Percentiles rank a stretch among this genome's conserved stretches.
phyloP scores from a whole-genome alignment of 768 basidiomycete genomes.

The Artomyces pyxidatus region DNA sequence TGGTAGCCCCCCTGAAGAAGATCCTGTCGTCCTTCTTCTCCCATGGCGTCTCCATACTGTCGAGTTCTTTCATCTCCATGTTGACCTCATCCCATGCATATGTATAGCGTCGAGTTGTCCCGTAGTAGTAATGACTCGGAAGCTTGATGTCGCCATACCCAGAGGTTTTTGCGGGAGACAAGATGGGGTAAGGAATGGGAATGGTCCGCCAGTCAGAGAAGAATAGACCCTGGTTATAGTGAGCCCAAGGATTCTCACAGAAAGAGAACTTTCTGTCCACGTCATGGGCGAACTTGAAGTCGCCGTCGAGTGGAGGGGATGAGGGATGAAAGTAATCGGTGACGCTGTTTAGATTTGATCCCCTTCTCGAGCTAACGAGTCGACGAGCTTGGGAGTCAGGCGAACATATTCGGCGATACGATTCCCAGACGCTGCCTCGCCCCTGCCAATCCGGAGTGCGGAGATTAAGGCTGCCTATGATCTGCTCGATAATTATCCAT shows the following conservation, averaged over 20 bases:
- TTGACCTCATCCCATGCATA: slow-evolving; percentile 86
- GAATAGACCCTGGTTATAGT: slow-evolving; percentile 87
- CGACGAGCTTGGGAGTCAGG: slow-evolving; percentile 74
- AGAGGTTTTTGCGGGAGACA: slow-evolving; percentile 81
- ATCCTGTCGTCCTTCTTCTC: slow-evolving; percentile 78
- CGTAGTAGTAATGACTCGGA: slow-evolving; percentile 95
- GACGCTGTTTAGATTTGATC: slow-evolving; percentile 28
- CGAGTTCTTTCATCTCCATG: slow-evolving; percentile 63
- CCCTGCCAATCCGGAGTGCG: slow-evolving; percentile 83
- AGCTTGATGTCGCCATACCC: slow-evolving; percentile 90
- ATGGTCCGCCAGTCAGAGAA: slow-evolving; percentile 96
- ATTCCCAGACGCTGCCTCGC: slow-evolving; percentile 86
- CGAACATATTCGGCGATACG: slow-evolving; percentile 85
- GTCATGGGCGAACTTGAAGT: slow-evolving; percentile 54
- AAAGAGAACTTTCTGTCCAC: slow-evolving; percentile 69
- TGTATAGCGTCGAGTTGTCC: slow-evolving; percentile 71
- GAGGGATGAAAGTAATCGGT: slow-evolving; percentile 21
- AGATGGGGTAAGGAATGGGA: slow-evolving; percentile 82
- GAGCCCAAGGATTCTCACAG: slow-evolving; percentile 76
- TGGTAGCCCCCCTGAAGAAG: slow-evolving; percentile 95
- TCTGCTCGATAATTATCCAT: slow-evolving; percentile 31
- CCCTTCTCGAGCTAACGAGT: slow-evolving; percentile 70
- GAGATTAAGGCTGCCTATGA: slow-evolving; percentile 31
- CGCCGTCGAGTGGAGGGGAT: slow-evolving; percentile 32
- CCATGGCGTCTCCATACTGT: slow-evolving; percentile 85